These are phyloP conservation scores for Psidium friedrichsthalianum DNA, from an alignment of 345 rosid genomes.

Conservation along the genomic window DNA sequence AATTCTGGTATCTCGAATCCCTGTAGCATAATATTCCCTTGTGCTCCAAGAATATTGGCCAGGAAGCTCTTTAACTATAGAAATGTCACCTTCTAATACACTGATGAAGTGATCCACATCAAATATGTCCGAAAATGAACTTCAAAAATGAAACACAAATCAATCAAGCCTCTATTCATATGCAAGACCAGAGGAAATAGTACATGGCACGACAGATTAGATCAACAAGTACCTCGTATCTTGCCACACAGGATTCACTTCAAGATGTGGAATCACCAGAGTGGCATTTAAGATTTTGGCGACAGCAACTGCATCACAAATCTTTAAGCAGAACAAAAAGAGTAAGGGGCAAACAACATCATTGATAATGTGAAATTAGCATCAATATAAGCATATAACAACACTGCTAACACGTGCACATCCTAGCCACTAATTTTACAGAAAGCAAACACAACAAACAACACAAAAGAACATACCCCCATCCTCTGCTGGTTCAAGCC, in stretches of 20 bases:
- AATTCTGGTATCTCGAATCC: conserved; percentile 82
- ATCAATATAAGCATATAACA: background rate
- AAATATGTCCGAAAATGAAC: conserved; percentile 75
- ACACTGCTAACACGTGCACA: background rate
- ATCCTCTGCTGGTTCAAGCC: conserved; percentile 97
- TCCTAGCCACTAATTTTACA: background rate
- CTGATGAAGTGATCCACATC: conserved; percentile 77
- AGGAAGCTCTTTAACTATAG: conserved; percentile 61
- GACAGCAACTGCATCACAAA: conserved; percentile 97
- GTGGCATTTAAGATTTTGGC: conserved; percentile 86
- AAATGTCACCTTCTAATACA: conserved; percentile 44
- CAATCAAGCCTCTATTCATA: background rate
- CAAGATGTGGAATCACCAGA: conserved; percentile 84
- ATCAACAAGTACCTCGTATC: conserved; percentile 57
- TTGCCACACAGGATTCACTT: conserved; percentile 97
- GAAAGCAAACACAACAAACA: background rate
- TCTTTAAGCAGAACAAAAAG: conserved; percentile 20
- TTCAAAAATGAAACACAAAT: conserved; percentile 21
- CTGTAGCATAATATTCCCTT: conserved; percentile 87
- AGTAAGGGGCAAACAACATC: background rate
- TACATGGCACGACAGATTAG: background rate
- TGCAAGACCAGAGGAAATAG: background rate
- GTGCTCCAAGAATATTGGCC: conserved; percentile 75
- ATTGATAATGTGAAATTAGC: background rate
- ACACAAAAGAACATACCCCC: conserved; percentile 48